A percentile compares a stretch with the other conserved stretches of the same genome.
phyloP scores from a whole-genome alignment of 1,284 basidiomycete genomes.

The Singerocomus inundabilis region DNA sequence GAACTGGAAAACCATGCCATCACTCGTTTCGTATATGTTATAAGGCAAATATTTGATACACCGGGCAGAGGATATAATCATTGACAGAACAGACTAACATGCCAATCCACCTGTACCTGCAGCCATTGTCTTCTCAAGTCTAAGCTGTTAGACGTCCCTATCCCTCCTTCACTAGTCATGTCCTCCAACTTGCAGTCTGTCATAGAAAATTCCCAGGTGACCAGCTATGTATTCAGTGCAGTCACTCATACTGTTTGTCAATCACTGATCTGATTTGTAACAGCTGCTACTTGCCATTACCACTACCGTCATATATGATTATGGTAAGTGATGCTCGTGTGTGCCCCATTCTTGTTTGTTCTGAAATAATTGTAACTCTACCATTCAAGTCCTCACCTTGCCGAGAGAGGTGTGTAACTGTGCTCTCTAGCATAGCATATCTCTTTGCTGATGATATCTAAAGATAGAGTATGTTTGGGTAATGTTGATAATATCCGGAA shows the following conservation, averaged over 20 bases:
- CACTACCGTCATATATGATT: conserved; percentile 10
- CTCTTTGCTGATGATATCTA: background rate
- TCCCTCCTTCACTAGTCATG: too few relatives aligned
- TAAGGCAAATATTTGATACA: too few relatives aligned
- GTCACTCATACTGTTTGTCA: too few relatives aligned
- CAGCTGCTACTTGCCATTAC: background rate
- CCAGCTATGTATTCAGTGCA: conserved; percentile 3
- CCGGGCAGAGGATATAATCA: too few relatives aligned
- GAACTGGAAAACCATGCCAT: too few relatives aligned
- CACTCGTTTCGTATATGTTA: too few relatives aligned
- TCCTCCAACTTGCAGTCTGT: background rate
- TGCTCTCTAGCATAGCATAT: background rate
- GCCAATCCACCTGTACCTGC: too few relatives aligned
- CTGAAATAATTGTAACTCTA: too few relatives aligned
- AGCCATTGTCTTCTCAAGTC: too few relatives aligned
- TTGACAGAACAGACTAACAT: too few relatives aligned
- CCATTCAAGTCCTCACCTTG: conserved; percentile 5
- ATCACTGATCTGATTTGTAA: background rate
- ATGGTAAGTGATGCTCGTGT: background rate
- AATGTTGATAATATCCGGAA: background rate
- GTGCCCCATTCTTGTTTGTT: background rate
- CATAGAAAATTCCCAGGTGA: background rate
- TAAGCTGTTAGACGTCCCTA: too few relatives aligned
- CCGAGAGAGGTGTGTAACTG: background rate
- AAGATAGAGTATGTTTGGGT: conserved; percentile 5